Evolutionary conservation across 148 eudicot genomes (phyloP).

Genomic region (Fagopyrum esculentum): DNA sequence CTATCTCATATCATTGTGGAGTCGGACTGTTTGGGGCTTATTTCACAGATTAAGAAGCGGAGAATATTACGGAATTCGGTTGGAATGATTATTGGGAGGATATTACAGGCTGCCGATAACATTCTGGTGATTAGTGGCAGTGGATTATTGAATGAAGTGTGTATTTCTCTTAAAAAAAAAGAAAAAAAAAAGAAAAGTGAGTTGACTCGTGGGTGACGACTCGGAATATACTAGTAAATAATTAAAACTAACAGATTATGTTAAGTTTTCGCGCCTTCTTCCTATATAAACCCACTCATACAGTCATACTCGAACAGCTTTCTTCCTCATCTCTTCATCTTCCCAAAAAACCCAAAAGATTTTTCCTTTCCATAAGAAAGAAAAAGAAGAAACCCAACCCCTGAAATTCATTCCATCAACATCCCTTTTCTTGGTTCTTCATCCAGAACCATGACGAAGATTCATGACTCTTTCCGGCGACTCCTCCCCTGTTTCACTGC

Average conservation of each 20-base stretch:
- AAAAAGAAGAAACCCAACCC: neutral
- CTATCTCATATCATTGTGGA: too few relatives aligned
- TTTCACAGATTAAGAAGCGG: too few relatives aligned
- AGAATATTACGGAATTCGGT: too few relatives aligned
- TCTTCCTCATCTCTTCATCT: neutral
- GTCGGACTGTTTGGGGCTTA: too few relatives aligned
- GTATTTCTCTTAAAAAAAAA: too few relatives aligned
- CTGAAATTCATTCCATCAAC: neutral
- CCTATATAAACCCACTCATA: neutral
- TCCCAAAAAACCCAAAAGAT: neutral
- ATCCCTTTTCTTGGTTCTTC: neutral
- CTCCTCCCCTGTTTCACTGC: constrained; percentile 56
- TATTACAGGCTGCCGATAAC: too few relatives aligned
- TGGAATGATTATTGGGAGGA: too few relatives aligned
- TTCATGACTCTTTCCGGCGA: constrained; percentile 51
- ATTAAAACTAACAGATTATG: neutral
- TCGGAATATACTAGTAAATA: neutral
- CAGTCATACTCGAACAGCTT: neutral
- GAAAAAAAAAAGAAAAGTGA: neutral
- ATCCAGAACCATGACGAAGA: constrained; percentile 42
- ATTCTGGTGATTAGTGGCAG: too few relatives aligned
- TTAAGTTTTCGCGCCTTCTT: constrained; percentile 2
- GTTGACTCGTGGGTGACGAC: neutral
- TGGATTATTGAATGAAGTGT: too few relatives aligned
- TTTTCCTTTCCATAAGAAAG: neutral